Percentiles rank a stretch among this genome's conserved stretches.
Conservation (phyloP, 2,329 filamentous ascomycete species). For the Clonostachys rosea region DNA sequence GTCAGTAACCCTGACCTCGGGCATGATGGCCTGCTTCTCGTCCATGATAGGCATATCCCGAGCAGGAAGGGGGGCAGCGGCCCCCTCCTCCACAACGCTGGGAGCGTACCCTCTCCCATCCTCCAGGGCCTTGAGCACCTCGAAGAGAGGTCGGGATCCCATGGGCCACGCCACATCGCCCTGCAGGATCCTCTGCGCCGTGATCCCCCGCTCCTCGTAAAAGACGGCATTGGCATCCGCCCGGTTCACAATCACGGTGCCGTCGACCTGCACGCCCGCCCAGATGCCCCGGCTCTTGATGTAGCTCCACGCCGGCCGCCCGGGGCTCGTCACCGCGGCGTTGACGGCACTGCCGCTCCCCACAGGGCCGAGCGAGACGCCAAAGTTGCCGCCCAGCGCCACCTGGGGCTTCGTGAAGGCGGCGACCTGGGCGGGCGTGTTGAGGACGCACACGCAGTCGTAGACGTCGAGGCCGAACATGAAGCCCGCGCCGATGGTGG, state of each 20-base stretch:
- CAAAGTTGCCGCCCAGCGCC: constrained; percentile 67
- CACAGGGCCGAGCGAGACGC: constrained; percentile 53
- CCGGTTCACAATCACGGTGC: constrained; percentile 71
- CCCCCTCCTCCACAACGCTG: constrained; percentile 14
- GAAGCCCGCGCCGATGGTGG: constrained; percentile 67
- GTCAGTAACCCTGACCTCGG: not conserved
- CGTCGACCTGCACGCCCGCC: constrained; percentile 75
- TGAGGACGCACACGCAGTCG: constrained; percentile 73
- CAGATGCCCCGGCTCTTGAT: constrained; percentile 79
- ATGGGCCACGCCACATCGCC: constrained; percentile 34
- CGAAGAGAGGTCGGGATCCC: constrained; percentile 27
- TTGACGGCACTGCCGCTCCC: constrained; percentile 59
- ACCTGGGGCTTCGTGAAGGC: constrained; percentile 64
- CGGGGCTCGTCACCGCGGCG: constrained; percentile 19
- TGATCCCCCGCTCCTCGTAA: constrained; percentile 54
- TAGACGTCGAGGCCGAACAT: constrained; percentile 71
- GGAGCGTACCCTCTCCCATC: constrained; percentile 22
- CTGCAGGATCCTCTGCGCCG: constrained; percentile 24
- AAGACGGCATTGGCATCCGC: constrained; percentile 76
- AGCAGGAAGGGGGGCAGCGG: not conserved
- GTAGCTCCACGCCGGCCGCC: constrained; percentile 71
- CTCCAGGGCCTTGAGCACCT: constrained; percentile 27
- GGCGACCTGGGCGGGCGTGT: constrained; percentile 60
- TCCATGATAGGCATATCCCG: constrained; percentile 8
- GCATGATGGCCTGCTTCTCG: constrained; percentile 16